Percentiles rank a stretch among this genome's conserved stretches.
These are phyloP conservation scores for Escallonia herrerae DNA, from an alignment of 129 eudicot species.

Conservation along the genomic window DNA sequence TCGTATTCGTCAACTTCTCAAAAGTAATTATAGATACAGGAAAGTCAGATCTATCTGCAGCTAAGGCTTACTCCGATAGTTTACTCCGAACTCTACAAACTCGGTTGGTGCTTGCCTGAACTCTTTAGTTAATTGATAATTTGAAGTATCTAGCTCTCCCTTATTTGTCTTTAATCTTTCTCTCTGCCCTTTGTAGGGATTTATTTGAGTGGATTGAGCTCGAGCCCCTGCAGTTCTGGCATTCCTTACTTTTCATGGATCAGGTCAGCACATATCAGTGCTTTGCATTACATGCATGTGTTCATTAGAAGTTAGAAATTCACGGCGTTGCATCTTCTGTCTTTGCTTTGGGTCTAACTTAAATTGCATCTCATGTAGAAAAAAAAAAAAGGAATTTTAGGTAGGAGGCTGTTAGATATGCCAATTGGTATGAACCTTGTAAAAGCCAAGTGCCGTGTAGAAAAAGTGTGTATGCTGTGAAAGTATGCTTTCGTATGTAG, in stretches of 20 bases:
- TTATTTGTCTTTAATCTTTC: slow-evolving; percentile 5
- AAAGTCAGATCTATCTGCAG: slow-evolving; percentile 75
- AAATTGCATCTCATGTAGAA: too few species aligned
- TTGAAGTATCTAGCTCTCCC: neutral
- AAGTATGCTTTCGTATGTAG: too few species aligned
- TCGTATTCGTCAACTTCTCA: slow-evolving; percentile 75
- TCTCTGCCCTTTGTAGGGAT: slow-evolving; percentile 39
- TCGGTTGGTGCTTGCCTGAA: slow-evolving; percentile 38
- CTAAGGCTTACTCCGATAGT: slow-evolving; percentile 88
- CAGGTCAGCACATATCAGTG: slow-evolving; percentile 46
- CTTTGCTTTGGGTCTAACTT: too few species aligned
- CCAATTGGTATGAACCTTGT: too few species aligned
- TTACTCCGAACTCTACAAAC: slow-evolving; percentile 62
- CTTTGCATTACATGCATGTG: neutral
- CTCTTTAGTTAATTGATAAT: neutral
- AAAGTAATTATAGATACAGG: slow-evolving; percentile 88
- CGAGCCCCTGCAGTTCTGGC: slow-evolving; percentile 90
- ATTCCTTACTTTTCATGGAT: slow-evolving; percentile 93
- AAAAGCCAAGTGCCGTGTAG: too few species aligned
- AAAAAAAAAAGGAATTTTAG: too few species aligned
- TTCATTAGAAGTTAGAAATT: neutral
- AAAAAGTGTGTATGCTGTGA: too few species aligned
- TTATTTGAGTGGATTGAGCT: slow-evolving; percentile 94
- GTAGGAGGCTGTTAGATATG: too few species aligned
- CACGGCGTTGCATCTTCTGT: too few species aligned